These are phyloP conservation scores for Blastocystis sp. DNA, from an alignment of 352 stramenopile species.

Conservation along the genomic window DNA sequence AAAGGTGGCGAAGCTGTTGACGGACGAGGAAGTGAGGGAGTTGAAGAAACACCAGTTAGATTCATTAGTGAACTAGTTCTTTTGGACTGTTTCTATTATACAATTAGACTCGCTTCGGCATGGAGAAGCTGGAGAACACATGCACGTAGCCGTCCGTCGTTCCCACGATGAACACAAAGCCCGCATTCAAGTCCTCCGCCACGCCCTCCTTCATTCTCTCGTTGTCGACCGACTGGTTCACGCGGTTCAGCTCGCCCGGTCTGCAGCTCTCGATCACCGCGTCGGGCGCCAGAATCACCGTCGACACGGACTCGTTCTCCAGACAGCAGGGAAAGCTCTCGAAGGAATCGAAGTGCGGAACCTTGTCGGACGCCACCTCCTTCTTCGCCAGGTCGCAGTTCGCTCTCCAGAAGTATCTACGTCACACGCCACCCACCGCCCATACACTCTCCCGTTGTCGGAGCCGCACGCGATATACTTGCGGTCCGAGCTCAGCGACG, in stretches of 20 bases:
- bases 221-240: neutral
- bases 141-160: slow-evolving; percentile 68
- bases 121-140: slow-evolving; percentile 64
- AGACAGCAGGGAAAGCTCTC: slow-evolving; percentile 63
- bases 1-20: slow-evolving; percentile 67
- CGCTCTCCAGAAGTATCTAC: slow-evolving; percentile 65
- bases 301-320: slow-evolving; percentile 52
- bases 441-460: slow-evolving; percentile 39
- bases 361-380: neutral
- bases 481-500: slow-evolving; percentile 51
- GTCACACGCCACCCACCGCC: neutral
- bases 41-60: slow-evolving; percentile 65
- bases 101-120: slow-evolving; percentile 31
- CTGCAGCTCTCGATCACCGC: slow-evolving; percentile 53
- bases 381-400: slow-evolving; percentile 31
- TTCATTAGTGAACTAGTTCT: slow-evolving; percentile 37
- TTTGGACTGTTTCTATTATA: slow-evolving; percentile 39
- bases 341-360: slow-evolving; percentile 57
- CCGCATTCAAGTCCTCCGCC: slow-evolving; percentile 7
- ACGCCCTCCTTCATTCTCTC: slow-evolving; percentile 35
- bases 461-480: slow-evolving; percentile 65
- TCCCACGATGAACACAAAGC: slow-evolving; percentile 67
- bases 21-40: slow-evolving; percentile 51
- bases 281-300: slow-evolving; percentile 9
- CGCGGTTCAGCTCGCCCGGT: slow-evolving; percentile 16